Evolutionary conservation across 768 basidiomycete species (phyloP).

Genomic region (Mycena albidolilacea): DNA sequence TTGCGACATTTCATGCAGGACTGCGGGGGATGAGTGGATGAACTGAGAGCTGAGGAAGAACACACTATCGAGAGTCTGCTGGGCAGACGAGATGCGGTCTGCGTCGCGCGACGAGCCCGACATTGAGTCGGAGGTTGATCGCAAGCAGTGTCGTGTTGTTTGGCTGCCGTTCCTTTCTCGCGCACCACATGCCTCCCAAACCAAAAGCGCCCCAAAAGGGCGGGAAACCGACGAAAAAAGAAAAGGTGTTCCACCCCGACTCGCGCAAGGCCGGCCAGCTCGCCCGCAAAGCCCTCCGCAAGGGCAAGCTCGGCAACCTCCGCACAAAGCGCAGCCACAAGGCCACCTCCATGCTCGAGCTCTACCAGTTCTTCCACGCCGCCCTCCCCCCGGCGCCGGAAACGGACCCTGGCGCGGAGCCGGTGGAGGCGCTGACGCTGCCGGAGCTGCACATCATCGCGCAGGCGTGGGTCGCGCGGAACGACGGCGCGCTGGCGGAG

Average conservation of each 20-base stretch:
- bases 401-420: constrained; percentile 51
- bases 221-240: constrained; percentile 64
- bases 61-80: constrained; percentile 81
- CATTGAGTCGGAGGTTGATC: not conserved
- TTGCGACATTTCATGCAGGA: constrained; percentile 90
- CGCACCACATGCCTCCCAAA: constrained; percentile 55
- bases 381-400: constrained; percentile 62
- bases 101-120: constrained; percentile 62
- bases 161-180: constrained; percentile 1
- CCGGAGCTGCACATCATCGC: constrained; percentile 78
- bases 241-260: constrained; percentile 86
- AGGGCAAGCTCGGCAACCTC: constrained; percentile 73
- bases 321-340: constrained; percentile 71
- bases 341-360: constrained; percentile 64
- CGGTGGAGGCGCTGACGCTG: constrained; percentile 69
- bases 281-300: constrained; percentile 75
- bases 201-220: constrained; percentile 52
- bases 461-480: constrained; percentile 80
- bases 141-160: not conserved
- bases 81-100: constrained; percentile 73
- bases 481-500: constrained; percentile 74
- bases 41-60: constrained; percentile 30
- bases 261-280: constrained; percentile 89
- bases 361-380: constrained; percentile 84
- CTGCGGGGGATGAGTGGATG: constrained; percentile 55